phyloP scores from a whole-genome alignment of 768 basidiomycete species.

The Paxillus rubicundulus region DNA sequence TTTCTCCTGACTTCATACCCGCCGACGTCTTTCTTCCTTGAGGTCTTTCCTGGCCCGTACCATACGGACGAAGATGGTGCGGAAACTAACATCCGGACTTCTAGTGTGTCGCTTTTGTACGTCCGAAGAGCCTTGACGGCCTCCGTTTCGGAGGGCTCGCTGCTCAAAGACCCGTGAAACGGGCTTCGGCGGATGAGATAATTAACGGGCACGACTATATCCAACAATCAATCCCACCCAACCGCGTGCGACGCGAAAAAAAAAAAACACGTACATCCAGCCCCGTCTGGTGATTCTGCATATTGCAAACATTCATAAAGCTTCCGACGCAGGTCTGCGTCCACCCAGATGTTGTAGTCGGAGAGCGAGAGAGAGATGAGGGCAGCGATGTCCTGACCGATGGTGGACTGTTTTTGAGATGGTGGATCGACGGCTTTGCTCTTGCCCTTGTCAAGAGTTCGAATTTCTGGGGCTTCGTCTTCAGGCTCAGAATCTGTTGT shows the following conservation, averaged over 20 bases:
- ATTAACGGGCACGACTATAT: conserved; percentile 58
- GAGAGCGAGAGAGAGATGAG: conserved; percentile 64
- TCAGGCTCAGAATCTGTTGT: conserved; percentile 8
- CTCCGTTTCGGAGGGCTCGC: conserved; percentile 38
- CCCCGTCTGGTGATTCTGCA: conserved; percentile 16
- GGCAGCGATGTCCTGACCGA: conserved; percentile 45
- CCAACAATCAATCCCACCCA: conserved; percentile 12
- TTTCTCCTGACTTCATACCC: conserved; percentile 67
- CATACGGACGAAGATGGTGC: conserved; percentile 40
- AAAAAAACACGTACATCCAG: conserved; percentile 47
- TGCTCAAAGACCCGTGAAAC: conserved; percentile 19
- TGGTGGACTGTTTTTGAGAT: conserved; percentile 16
- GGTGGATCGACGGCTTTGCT: conserved; percentile 15
- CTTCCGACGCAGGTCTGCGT: conserved; percentile 50
- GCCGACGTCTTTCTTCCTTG: conserved; percentile 37
- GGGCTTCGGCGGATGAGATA: conserved; percentile 45
- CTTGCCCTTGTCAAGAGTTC: conserved; percentile 23
- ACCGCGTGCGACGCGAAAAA: neutral
- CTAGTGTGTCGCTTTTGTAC: conserved; percentile 44
- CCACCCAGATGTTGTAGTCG: conserved; percentile 65
- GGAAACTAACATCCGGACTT: conserved; percentile 60
- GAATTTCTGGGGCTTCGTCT: neutral
- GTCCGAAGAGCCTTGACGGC: conserved; percentile 62
- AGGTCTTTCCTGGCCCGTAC: conserved; percentile 31
- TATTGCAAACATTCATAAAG: conserved; percentile 36